Conservation (phyloP, 495 filamentous ascomycete genomes). For the Xylaria palmicola region DNA sequence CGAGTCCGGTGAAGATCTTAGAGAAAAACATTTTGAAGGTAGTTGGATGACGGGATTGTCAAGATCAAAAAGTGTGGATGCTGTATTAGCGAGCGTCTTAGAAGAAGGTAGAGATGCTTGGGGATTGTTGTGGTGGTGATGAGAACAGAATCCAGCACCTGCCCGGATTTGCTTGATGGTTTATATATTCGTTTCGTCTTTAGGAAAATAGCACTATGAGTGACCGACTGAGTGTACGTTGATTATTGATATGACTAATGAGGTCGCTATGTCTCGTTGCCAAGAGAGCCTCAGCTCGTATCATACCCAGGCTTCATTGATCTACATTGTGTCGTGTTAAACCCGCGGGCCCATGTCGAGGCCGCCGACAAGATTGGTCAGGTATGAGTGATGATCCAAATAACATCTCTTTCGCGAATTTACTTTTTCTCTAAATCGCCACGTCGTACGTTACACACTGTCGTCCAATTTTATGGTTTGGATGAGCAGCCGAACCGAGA, state of each 20-base stretch:
- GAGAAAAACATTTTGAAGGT: constrained; percentile 13
- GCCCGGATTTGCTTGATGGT: background rate
- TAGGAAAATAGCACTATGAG: background rate
- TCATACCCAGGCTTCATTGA: no score
- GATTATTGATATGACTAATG: background rate
- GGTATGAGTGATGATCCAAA: no score
- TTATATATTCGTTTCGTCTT: background rate
- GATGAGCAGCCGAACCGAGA: no score
- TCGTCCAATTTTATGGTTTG: no score
- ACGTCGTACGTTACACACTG: no score
- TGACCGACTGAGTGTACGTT: background rate
- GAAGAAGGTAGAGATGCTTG: no score
- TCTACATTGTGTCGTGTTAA: no score
- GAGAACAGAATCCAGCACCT: background rate
- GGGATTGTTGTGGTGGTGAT: background rate
- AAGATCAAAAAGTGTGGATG: background rate
- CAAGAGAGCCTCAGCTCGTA: background rate
- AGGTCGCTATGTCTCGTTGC: background rate
- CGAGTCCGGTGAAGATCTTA: constrained; percentile 10
- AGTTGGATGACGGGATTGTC: background rate
- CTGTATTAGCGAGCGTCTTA: no score
- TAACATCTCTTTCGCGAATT: no score
- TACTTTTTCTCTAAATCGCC: no score
- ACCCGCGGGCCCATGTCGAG: no score
- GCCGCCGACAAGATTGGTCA: no score